A percentile compares a stretch with the other conserved stretches of the same genome.
These are phyloP conservation scores for Castanea mollissima DNA, from an alignment of 306 rosid species.

Conservation along the genomic window DNA sequence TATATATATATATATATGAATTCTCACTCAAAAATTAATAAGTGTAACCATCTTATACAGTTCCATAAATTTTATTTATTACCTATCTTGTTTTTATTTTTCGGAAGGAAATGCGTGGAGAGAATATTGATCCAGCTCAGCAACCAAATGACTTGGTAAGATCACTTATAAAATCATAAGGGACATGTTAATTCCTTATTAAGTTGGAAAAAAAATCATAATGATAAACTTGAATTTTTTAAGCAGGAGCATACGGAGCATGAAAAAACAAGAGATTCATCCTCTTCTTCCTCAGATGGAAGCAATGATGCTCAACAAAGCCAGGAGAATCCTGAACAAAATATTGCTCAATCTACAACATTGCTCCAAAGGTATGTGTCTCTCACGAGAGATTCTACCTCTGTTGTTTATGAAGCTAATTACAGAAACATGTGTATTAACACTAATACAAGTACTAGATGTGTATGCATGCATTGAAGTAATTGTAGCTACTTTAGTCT, in stretches of 20 bases:
- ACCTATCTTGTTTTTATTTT: not conserved
- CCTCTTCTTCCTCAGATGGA: conserved; percentile 19
- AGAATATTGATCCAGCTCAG: not conserved
- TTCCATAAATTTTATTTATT: not conserved
- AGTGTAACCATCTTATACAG: too few relatives aligned
- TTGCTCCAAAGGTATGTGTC: not conserved
- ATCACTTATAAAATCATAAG: too few relatives aligned
- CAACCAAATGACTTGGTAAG: not conserved
- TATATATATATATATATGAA: too few relatives aligned
- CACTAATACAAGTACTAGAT: too few relatives aligned
- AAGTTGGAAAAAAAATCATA: too few relatives aligned
- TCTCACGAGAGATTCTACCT: not conserved
- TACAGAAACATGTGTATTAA: too few relatives aligned
- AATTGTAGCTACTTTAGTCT: too few relatives aligned
- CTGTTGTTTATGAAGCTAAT: not conserved
- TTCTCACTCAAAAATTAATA: too few relatives aligned
- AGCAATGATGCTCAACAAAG: not conserved
- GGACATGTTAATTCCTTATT: too few relatives aligned
- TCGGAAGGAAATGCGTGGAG: not conserved
- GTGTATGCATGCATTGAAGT: too few relatives aligned
- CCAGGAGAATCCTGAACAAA: not conserved
- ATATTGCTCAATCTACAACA: not conserved
- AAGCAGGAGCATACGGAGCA: not conserved
- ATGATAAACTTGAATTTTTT: too few relatives aligned
- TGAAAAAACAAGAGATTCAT: conserved; percentile 7